phyloP scores from a whole-genome alignment of 495 filamentous ascomycete species.

The Tuber brumale region DNA sequence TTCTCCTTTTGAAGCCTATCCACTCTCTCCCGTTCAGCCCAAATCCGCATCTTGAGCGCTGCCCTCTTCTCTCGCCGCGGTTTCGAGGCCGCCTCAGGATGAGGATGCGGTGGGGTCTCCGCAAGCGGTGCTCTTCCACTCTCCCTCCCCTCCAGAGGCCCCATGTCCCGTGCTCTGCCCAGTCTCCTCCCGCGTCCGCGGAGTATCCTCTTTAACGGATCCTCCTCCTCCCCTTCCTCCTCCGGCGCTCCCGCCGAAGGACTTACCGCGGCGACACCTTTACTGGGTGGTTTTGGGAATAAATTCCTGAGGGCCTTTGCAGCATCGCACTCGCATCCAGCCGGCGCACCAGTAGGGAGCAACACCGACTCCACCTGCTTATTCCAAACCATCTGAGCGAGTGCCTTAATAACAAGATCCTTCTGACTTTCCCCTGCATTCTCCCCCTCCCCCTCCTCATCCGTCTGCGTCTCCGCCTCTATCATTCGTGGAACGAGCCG shows the following conservation, averaged over 20 bases:
- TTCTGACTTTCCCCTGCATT: slow-evolving; percentile 1
- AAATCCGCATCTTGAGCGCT: slow-evolving; percentile 31
- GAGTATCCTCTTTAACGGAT: not conserved
- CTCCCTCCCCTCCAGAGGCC: not conserved
- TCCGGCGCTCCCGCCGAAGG: slow-evolving; percentile 2
- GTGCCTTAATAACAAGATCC: slow-evolving; percentile 17
- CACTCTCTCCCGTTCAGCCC: slow-evolving; percentile 28
- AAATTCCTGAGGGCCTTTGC: slow-evolving; percentile 11
- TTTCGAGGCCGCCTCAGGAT: slow-evolving; percentile 20
- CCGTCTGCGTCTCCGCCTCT: slow-evolving; percentile 20
- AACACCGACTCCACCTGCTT: slow-evolving; percentile 9
- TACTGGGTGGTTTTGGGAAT: slow-evolving; percentile 3
- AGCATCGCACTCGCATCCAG: slow-evolving; percentile 23
- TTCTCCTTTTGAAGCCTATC: slow-evolving; percentile 30
- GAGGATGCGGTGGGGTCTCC: slow-evolving; percentile 11
- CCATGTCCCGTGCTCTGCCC: not conserved
- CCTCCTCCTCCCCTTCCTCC: slow-evolving; percentile 3
- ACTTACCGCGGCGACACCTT: not conserved
- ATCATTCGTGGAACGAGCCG: slow-evolving; percentile 19
- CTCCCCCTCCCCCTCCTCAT: not conserved
- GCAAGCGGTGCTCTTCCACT: not conserved
- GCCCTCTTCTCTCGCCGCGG: slow-evolving; percentile 28
- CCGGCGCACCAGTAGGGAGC: not conserved
- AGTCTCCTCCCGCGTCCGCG: slow-evolving; percentile 6
- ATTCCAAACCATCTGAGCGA: slow-evolving; percentile 25